Base-by-base conservation (phyloP, 2,329 filamentous ascomycete genomes). In the Fusarium odoratissimum region DNA sequence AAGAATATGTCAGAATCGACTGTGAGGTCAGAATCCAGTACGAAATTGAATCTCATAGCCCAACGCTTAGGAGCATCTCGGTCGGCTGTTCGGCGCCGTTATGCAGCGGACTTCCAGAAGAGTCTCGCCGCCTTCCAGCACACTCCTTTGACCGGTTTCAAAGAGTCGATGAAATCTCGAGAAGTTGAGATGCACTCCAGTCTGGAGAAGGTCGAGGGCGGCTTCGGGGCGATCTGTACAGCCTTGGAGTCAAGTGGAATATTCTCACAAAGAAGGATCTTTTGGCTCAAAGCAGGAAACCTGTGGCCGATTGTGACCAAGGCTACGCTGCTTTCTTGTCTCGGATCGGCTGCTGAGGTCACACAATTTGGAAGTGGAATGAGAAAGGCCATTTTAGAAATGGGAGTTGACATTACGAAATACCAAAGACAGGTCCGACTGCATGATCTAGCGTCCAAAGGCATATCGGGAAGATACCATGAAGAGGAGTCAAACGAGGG, bases 401-500 rank as follows among this genome's bases (percentile, higher is more conserved):
- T 77, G 46, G 70, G 73, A 12, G 8, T 78, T 10, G 37, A 57
- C 5, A 75, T 77, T 35, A 77, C 75, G 4, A 66, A 71, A 19
- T 30, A 77, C 38, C 77, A 82, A 30, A 77, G 80, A 16, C 76
- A 77, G 41, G 69, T 79, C 31, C 76, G 80, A 23, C 76, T 93
- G 0, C 90, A 92, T 70, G 91, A 93, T 16, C 23, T 77, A 13
- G 66, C 76, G 88, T 83, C n/a, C 85, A 90, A 72, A 46, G 56
- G 84, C 82, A 54, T 87, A 82, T 1, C 78, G 86, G 14, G 84
- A 82, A 5, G 84, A 84, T 10, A 85, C 81, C 86, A 16, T 86
- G 88, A 88, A 68, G 82, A 64, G 77, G 83, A 11, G 70, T 79
- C 5, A 60, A 89, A 78, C 65, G 62, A 21, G 11, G 75, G 75